A percentile compares a stretch with the other conserved stretches of the same genome.
These are phyloP conservation scores for Vitis hybrid DNA, from an alignment of 177 flowering plant species.

Conservation along the genomic window DNA sequence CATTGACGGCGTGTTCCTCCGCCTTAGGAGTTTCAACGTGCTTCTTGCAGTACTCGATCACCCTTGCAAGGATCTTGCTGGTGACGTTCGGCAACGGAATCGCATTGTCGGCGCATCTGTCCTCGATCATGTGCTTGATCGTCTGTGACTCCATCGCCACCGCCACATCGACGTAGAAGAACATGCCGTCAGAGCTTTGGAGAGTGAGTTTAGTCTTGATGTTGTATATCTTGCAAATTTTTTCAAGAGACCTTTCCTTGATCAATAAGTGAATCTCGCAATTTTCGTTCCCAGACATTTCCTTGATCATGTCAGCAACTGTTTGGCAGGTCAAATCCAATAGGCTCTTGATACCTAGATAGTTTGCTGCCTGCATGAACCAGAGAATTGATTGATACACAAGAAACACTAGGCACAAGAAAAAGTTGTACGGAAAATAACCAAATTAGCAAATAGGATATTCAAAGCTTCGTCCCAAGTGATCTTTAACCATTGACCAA, in stretches of 20 bases:
- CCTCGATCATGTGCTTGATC: conserved; percentile 24
- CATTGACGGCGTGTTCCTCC: background rate
- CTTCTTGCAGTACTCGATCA: conserved; percentile 28
- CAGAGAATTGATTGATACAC: background rate
- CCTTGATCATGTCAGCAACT: conserved; percentile 21
- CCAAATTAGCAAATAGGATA: background rate
- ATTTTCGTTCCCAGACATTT: conserved; percentile 12
- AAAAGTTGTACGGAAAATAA: background rate
- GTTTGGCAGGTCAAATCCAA: conserved; percentile 18
- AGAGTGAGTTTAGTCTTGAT: conserved; percentile 21
- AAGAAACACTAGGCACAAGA: background rate
- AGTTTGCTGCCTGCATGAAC: conserved; percentile 17
- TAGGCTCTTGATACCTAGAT: conserved; percentile 17
- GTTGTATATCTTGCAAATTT: conserved; percentile 19
- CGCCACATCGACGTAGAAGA: no score
- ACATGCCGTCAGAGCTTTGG: no score
- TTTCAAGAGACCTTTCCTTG: conserved; percentile 13
- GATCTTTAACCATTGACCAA: no score
- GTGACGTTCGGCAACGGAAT: conserved; percentile 27
- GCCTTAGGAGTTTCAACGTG: conserved; percentile 17
- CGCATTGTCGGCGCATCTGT: conserved; percentile 14
- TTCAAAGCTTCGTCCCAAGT: background rate
- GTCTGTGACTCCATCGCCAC: background rate
- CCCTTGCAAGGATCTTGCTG: conserved; percentile 17
- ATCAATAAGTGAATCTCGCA: conserved; percentile 6